Evolutionary conservation across 345 rosid species (phyloP).

Genomic region (Aegle marmelos): DNA sequence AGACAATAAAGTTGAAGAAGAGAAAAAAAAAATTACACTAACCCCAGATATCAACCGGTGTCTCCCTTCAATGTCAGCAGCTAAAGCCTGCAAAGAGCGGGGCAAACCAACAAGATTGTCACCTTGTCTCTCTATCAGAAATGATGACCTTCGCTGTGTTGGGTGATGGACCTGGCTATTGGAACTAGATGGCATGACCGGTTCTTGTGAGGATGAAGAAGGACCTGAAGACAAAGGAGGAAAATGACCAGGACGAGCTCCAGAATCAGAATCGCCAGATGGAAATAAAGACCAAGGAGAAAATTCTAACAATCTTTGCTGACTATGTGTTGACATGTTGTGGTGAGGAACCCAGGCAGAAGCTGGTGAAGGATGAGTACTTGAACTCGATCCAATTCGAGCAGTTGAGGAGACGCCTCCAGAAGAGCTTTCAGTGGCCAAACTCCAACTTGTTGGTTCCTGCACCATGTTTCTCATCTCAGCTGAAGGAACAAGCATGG

Average conservation of each 20-base stretch:
- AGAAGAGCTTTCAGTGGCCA: conserved; percentile 49
- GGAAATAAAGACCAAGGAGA: conserved; percentile 79
- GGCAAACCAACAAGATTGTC: conserved; percentile 54
- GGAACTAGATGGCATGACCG: conserved; percentile 41
- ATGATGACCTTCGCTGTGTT: conserved; percentile 46
- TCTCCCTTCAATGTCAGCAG: conserved; percentile 67
- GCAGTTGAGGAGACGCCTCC: conserved; percentile 41
- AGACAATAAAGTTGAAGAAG: conserved; percentile 10
- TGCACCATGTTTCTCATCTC: conserved; percentile 54
- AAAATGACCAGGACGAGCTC: conserved; percentile 49
- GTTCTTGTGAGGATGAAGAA: conserved; percentile 52
- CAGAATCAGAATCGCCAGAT: conserved; percentile 49
- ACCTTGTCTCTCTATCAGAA: conserved; percentile 51
- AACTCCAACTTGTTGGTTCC: conserved; percentile 65
- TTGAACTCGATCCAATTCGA: conserved; percentile 48
- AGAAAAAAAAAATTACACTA: conserved; percentile 10
- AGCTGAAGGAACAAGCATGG: conserved; percentile 45
- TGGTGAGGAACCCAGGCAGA: conserved; percentile 54
- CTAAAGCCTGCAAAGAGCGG: conserved; percentile 57
- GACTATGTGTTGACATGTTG: conserved; percentile 35
- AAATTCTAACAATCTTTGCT: conserved; percentile 50
- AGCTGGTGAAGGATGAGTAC: conserved; percentile 38
- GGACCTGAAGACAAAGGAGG: conserved; percentile 52
- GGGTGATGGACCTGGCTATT: conserved; percentile 48
- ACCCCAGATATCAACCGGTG: conserved; percentile 77